Base-by-base conservation (phyloP, 768 basidiomycete genomes). In the Tubosaeta sp. region DNA sequence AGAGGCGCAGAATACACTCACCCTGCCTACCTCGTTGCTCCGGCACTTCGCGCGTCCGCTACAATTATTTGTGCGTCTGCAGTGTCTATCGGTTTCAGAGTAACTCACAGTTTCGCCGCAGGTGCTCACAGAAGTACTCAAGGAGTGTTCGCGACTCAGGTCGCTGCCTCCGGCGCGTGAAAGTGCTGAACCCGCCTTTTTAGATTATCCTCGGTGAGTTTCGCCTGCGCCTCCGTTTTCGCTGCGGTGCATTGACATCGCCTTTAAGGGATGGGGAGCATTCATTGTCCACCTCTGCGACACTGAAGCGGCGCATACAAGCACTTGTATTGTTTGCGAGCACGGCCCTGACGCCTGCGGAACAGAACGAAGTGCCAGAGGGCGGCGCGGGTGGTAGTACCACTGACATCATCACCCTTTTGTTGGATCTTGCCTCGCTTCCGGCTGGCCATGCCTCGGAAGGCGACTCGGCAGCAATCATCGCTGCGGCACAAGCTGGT, bases 271-370 rank as follows among this genome's bases (percentile, higher is more conserved):
- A 86, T 51, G 84, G 80, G 17, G 86, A 87, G 25, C 78, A 80
- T 32, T 67, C 76, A 1, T 67, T 66, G 25, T 73, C 82, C 11
- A 58, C 72, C 2, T 68, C 76, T 16, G 73, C 74, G 3, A 62
- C 73, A 3, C 59, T 78, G 43, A 83, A 75, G 55, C 81, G 83
- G 38, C 80, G 87, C 55, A 81, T 86, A 22, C 80, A 86, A 50
- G 77, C 87, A 4, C 76, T 93, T 4, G 68, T 93, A 16, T 63
- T 79, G 4, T 88, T 91, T 59, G 76, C 82, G 46, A 79, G 82
- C 11, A 69, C 73, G 46, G 78, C 80, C 17, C 60, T 85, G 49
- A 76, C 76, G 52, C 65, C 51, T 56, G 63, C 44, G 43, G 72
- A 48, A 26, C 65, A 32, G 29, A 43, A 55, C n/a, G 22, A 45